Conservation (phyloP, 306 rosid genomes). For the Castanopsis chinensis region DNA sequence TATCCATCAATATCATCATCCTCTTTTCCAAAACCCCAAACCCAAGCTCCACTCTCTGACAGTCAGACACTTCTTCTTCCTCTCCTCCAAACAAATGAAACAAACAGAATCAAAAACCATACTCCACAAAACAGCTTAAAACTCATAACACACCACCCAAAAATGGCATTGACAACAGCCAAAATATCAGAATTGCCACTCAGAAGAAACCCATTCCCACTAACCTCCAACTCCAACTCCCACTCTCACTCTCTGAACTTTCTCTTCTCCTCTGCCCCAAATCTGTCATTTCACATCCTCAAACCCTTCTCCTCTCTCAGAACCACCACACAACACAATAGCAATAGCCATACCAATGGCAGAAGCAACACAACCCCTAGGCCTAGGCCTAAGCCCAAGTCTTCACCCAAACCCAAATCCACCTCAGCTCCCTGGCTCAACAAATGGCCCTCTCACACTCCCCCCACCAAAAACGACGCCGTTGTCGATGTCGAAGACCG, state of each 20-base stretch:
- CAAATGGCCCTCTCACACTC: conserved; percentile 49
- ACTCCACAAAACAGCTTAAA: neutral
- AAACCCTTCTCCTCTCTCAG: conserved; percentile 40
- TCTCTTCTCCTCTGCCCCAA: conserved; percentile 43
- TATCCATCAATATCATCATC: conserved; percentile 25
- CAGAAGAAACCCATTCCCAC: conserved; percentile 43
- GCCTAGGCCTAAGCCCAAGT: conserved; percentile 16
- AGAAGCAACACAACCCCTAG: conserved; percentile 18
- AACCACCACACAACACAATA: conserved; percentile 31
- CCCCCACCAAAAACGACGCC: conserved; percentile 9
- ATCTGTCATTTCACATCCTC: conserved; percentile 49
- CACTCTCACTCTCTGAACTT: conserved; percentile 33
- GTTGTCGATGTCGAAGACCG: conserved; percentile 12
- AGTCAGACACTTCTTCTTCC: neutral
- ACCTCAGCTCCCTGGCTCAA: conserved; percentile 62
- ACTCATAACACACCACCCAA: neutral
- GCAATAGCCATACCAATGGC: neutral
- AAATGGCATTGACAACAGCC: conserved; percentile 49
- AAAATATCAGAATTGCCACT: conserved; percentile 55
- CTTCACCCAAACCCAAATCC: conserved; percentile 24
- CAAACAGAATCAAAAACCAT: conserved; percentile 18
- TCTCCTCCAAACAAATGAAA: conserved; percentile 16
- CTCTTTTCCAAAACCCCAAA: neutral
- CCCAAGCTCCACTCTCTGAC: neutral
- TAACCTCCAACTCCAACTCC: conserved; percentile 33